These are phyloP conservation scores for Mallotus repandus DNA, from an alignment of 441 rosid genomes.

Conservation along the genomic window DNA sequence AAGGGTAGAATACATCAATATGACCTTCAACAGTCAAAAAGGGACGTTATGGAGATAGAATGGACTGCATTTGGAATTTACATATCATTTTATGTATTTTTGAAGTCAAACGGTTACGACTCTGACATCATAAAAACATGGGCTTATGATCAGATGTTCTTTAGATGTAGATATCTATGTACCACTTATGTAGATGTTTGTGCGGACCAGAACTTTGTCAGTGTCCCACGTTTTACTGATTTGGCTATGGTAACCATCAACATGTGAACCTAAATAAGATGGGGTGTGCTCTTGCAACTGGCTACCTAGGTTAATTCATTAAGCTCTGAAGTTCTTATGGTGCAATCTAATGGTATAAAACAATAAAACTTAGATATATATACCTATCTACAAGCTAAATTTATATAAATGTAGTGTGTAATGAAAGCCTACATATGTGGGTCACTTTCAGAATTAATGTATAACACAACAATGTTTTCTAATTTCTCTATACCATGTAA, in stretches of 20 bases:
- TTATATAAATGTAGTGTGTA: too few species aligned
- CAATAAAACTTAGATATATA: too few species aligned
- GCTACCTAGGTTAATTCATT: background rate
- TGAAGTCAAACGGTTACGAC: slow-evolving; percentile 61
- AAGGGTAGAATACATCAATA: background rate
- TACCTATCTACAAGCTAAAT: too few species aligned
- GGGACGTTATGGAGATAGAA: slow-evolving; percentile 15
- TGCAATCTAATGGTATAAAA: background rate
- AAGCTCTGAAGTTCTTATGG: background rate
- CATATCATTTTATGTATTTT: slow-evolving; percentile 5
- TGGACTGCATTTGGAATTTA: slow-evolving; percentile 18
- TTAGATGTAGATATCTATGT: slow-evolving; percentile 26
- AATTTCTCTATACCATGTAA: background rate
- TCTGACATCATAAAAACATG: slow-evolving; percentile 56
- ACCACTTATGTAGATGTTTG: slow-evolving; percentile 1
- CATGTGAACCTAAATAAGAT: background rate
- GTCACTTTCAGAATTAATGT: background rate
- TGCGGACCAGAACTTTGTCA: slow-evolving; percentile 1
- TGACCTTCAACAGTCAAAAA: slow-evolving; percentile 19
- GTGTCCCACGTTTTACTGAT: background rate
- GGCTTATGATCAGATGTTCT: slow-evolving; percentile 23
- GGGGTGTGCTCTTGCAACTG: too few species aligned
- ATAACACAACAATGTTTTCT: background rate
- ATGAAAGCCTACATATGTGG: too few species aligned
- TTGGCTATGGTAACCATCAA: background rate